These are phyloP conservation scores for Magnolia kwangsiensis DNA, from an alignment of 164 flowering plant genomes.

Conservation along the genomic window DNA sequence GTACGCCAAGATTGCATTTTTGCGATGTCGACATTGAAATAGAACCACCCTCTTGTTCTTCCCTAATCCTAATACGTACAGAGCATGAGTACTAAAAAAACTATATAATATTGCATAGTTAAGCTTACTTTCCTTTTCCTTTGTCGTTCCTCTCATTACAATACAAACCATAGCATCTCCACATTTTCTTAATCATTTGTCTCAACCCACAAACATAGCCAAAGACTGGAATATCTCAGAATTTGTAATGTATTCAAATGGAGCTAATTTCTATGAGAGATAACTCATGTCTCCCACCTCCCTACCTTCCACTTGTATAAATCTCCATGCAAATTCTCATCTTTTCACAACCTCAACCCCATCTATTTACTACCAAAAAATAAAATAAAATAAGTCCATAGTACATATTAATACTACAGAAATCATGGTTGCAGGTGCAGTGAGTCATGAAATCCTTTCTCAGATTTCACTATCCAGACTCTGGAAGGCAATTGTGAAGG, in stretches of 20 bases:
- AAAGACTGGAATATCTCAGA: background rate
- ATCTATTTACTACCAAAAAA: background rate
- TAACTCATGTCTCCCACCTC: background rate
- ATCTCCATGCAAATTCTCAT: background rate
- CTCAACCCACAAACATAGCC: background rate
- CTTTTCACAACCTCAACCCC: background rate
- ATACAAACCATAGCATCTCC: background rate
- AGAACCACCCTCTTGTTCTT: too few species aligned
- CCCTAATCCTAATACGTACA: background rate
- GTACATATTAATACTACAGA: background rate
- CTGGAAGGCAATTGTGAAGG: slow-evolving; percentile 3
- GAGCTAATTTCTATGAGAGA: background rate
- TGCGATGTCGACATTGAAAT: too few species aligned
- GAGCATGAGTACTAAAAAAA: background rate
- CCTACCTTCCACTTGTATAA: background rate
- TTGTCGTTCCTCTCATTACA: background rate
- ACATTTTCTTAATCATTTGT: background rate
- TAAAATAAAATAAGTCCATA: background rate
- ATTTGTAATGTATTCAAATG: background rate
- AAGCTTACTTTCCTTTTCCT: background rate
- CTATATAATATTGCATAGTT: background rate
- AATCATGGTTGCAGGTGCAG: background rate
- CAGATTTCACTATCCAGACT: background rate
- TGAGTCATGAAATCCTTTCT: background rate
- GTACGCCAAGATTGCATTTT: too few species aligned